Conservation (phyloP, 495 filamentous ascomycete genomes). For the Podospora pseudocomata region DNA sequence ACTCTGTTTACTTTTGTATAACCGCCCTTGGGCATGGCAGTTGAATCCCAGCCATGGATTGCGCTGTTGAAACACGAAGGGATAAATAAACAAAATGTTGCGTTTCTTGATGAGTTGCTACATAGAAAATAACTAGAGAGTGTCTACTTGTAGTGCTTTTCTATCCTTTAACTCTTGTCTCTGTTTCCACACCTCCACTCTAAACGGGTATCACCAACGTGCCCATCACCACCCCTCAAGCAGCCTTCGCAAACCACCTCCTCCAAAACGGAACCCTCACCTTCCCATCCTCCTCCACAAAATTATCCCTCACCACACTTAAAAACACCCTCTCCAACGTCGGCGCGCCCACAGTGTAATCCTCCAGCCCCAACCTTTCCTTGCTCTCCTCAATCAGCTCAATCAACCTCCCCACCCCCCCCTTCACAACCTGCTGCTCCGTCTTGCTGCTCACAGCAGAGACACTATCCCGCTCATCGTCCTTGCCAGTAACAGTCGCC, state of each 20-base stretch:
- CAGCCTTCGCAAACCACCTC: constrained; percentile 3
- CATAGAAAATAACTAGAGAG: not conserved
- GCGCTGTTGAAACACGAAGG: too few species aligned
- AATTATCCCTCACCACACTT: constrained; percentile 67
- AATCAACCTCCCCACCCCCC: constrained; percentile 28
- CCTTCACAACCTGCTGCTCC: not conserved
- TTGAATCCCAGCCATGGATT: too few species aligned
- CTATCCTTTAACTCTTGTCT: not conserved
- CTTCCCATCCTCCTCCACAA: constrained; percentile 66
- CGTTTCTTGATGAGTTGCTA: too few species aligned
- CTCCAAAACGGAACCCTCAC: constrained; percentile 18
- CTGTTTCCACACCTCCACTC: not conserved
- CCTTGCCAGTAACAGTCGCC: not conserved
- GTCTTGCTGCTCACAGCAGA: not conserved
- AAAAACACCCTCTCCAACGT: constrained; percentile 83
- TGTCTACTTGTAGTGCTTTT: not conserved
- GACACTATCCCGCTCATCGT: constrained; percentile 50
- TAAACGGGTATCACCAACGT: not conserved
- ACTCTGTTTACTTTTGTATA: too few species aligned
- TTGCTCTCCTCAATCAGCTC: constrained; percentile 58
- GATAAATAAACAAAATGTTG: too few species aligned
- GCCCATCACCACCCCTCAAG: not conserved
- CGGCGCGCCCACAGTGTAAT: constrained; percentile 71
- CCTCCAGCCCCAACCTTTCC: constrained; percentile 61
- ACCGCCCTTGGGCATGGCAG: too few species aligned